A percentile compares a stretch with the other conserved stretches of the same genome.
Conservation (phyloP, 192 early-diverging fungal species). For the Podila verticillata region DNA sequence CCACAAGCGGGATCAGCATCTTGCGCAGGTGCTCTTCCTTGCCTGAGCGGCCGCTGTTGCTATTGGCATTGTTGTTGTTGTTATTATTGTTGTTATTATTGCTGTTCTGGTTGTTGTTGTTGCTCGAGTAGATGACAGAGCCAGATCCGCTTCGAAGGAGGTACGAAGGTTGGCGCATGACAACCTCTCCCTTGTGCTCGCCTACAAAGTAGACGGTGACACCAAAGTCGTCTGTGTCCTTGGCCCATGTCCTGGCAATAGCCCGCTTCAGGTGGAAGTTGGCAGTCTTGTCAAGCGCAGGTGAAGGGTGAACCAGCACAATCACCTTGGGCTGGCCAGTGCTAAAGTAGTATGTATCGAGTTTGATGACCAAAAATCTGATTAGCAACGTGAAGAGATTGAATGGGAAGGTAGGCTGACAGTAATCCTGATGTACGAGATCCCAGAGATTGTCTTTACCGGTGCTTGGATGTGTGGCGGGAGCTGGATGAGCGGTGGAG, state of each 20-base stretch:
- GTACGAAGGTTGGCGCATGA: conserved; percentile 34
- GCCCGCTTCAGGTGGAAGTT: conserved; percentile 45
- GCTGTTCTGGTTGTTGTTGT: conserved; percentile 3
- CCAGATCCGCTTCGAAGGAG: conserved; percentile 7
- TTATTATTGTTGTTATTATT: not conserved
- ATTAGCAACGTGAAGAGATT: not conserved
- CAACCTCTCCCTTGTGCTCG: conserved; percentile 41
- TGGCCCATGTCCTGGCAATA: conserved; percentile 48
- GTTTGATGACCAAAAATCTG: not conserved
- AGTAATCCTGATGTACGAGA: not conserved
- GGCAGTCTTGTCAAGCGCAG: conserved; percentile 19
- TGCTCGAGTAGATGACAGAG: not conserved
- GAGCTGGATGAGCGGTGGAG: not conserved
- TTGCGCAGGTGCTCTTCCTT: conserved; percentile 42
- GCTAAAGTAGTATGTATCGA: conserved; percentile 5
- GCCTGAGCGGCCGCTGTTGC: conserved; percentile 1
- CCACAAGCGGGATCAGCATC: conserved; percentile 43
- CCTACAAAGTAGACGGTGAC: conserved; percentile 46
- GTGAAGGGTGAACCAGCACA: conserved; percentile 44
- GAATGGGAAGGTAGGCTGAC: too few species aligned
- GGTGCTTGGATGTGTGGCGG: not conserved
- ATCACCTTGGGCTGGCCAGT: conserved; percentile 34
- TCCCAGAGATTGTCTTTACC: not conserved
- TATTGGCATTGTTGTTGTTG: conserved; percentile 2
- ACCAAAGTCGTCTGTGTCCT: conserved; percentile 39